phyloP scores from a whole-genome alignment of 495 filamentous ascomycete species.

The Aspergillus indologenus region DNA sequence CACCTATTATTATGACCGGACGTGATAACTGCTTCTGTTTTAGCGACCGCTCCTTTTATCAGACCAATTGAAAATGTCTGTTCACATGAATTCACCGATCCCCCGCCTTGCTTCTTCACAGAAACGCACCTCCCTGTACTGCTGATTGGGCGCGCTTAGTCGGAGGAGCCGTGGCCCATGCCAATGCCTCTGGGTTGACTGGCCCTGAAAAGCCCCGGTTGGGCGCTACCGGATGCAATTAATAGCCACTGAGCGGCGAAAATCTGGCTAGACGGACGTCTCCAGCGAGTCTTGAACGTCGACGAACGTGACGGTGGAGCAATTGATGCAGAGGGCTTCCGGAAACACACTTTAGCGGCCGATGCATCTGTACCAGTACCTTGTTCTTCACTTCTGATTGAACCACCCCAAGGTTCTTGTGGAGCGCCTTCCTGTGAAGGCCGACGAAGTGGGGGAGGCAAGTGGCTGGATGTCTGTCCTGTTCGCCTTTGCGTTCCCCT shows the following conservation, averaged over 20 bases:
- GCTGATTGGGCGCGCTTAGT: constrained; percentile 12
- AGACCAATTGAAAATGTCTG: constrained; percentile 14
- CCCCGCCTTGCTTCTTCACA: constrained; percentile 23
- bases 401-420: constrained; percentile 2
- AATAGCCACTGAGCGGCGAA: constrained; percentile 9
- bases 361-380: constrained; percentile 11
- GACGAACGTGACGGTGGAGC: constrained; percentile 23
- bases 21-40: constrained; percentile 11
- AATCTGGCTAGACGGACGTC: constrained; percentile 6
- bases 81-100: background rate
- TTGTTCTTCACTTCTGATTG: constrained; percentile 16
- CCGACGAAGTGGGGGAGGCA: constrained; percentile 12
- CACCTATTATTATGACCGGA: background rate
- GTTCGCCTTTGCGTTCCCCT: background rate
- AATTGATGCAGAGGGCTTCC: constrained; percentile 21
- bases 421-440: constrained; percentile 16
- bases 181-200: background rate
- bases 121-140: background rate
- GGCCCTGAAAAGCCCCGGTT: constrained; percentile 11
- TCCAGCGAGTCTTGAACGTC: constrained; percentile 13
- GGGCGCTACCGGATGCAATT: constrained; percentile 8
- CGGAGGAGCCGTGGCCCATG: background rate
- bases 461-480: constrained; percentile 4
- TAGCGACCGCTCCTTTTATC: constrained; percentile 5
- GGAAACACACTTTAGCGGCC: constrained; percentile 23